These are phyloP conservation scores for Clitopilus passeckerianus DNA, from an alignment of 768 basidiomycete species.

Conservation along the genomic window DNA sequence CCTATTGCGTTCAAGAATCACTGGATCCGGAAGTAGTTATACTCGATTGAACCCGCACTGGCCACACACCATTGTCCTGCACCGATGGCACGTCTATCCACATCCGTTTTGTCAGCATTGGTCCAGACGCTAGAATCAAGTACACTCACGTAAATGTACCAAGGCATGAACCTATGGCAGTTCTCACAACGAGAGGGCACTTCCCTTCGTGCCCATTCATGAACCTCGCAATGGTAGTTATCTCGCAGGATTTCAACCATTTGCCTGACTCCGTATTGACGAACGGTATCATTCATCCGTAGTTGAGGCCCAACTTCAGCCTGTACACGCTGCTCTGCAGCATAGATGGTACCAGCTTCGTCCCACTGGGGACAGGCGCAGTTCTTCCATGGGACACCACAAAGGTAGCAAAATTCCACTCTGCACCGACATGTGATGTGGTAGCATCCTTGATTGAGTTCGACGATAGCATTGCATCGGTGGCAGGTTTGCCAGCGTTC, in stretches of 20 bases:
- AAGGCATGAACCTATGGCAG: conserved; percentile 21
- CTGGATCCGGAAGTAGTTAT: not conserved
- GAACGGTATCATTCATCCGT: conserved; percentile 23
- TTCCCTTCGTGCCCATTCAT: conserved; percentile 36
- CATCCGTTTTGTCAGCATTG: not conserved
- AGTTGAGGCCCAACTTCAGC: conserved; percentile 19
- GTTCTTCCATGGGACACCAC: conserved; percentile 1
- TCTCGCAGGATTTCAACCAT: conserved; percentile 33
- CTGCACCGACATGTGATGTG: not conserved
- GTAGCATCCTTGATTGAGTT: conserved; percentile 1
- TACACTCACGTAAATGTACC: conserved; percentile 5
- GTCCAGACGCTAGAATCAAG: conserved; percentile 3
- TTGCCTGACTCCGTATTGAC: conserved; percentile 23
- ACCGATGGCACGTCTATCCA: not conserved
- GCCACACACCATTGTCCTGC: not conserved
- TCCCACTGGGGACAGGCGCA: conserved; percentile 1
- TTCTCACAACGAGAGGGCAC: conserved; percentile 41
- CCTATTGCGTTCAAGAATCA: too few species aligned
- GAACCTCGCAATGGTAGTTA: conserved; percentile 49
- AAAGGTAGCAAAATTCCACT: not conserved
- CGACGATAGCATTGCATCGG: not conserved
- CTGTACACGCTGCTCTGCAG: conserved; percentile 42
- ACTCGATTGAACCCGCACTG: not conserved
- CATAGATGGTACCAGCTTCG: conserved; percentile 19
- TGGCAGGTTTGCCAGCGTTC: not conserved